These are phyloP conservation scores for Hawksworthiomyces lignivorus DNA, from an alignment of 2,329 filamentous ascomycete species.

Conservation along the genomic window DNA sequence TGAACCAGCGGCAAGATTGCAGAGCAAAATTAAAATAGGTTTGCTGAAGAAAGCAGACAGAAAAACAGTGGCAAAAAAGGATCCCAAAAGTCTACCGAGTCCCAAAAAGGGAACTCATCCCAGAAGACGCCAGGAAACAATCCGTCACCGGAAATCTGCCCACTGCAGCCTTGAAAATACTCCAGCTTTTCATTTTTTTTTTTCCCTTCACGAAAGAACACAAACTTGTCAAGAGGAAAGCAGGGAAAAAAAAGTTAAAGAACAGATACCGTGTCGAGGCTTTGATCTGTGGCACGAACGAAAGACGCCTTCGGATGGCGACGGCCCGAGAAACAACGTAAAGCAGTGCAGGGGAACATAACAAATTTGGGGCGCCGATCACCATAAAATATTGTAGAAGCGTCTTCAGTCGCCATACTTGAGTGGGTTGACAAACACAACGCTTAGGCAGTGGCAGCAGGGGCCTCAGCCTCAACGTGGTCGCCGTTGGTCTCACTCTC, in stretches of 20 bases:
- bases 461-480: conserved; percentile 28
- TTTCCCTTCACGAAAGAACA: conserved; percentile 5
- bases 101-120: conserved; percentile 6
- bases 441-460: conserved; percentile 25
- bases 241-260: background rate
- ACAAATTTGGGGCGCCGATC: conserved; percentile 8
- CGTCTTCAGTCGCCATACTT: conserved; percentile 6
- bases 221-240: conserved; percentile 1
- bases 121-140: conserved; percentile 16
- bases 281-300: background rate
- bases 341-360: conserved; percentile 1
- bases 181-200: conserved; percentile 2
- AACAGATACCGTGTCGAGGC: conserved; percentile 6
- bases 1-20: conserved; percentile 4
- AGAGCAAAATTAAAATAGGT: conserved; percentile 13
- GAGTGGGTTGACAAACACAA: background rate
- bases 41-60: conserved; percentile 10
- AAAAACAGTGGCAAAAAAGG: conserved; percentile 22
- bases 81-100: conserved; percentile 23
- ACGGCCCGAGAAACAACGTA: background rate
- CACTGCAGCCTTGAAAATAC: too few relatives aligned
- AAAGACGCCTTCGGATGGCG: conserved; percentile 6
- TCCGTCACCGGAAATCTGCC: conserved; percentile 8
- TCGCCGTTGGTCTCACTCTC: conserved; percentile 35
- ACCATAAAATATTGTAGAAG: conserved; percentile 6